phyloP scores from a whole-genome alignment of 495 filamentous ascomycete species.

The Lentithecium fluviatile region DNA sequence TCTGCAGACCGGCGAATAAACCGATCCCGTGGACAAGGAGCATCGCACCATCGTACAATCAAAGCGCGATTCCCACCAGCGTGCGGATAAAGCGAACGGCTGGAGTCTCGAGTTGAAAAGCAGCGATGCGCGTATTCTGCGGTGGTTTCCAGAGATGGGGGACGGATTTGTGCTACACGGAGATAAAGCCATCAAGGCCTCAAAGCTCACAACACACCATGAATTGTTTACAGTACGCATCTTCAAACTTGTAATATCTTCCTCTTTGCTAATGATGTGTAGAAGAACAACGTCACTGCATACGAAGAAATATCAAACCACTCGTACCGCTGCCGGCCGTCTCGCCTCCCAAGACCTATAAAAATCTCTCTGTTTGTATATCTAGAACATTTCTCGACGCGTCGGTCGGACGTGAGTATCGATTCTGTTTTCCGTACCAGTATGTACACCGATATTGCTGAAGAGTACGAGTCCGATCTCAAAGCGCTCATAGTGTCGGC shows the following conservation, averaged over 20 bases:
- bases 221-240: slow-evolving; percentile 1
- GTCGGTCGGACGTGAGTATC: background rate
- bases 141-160: background rate
- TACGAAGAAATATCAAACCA: background rate
- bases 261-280: background rate
- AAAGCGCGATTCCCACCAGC: background rate
- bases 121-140: background rate
- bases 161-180: background rate
- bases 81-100: background rate
- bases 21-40: too few species aligned
- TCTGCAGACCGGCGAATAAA: too few species aligned
- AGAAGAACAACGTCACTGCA: background rate
- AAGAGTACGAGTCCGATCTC: slow-evolving; percentile 4
- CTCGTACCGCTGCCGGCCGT: slow-evolving; percentile 3
- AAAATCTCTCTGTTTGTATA: background rate
- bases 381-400: background rate
- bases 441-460: background rate
- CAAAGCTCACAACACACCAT: slow-evolving; percentile 9
- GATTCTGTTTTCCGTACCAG: slow-evolving; percentile 12
- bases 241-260: background rate
- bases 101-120: slow-evolving; percentile 4
- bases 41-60: too few species aligned
- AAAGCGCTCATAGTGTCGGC: background rate
- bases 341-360: background rate
- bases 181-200: slow-evolving; percentile 3